Base-by-base conservation (phyloP, 495 filamentous ascomycete species). In the Neurospora discreta region DNA sequence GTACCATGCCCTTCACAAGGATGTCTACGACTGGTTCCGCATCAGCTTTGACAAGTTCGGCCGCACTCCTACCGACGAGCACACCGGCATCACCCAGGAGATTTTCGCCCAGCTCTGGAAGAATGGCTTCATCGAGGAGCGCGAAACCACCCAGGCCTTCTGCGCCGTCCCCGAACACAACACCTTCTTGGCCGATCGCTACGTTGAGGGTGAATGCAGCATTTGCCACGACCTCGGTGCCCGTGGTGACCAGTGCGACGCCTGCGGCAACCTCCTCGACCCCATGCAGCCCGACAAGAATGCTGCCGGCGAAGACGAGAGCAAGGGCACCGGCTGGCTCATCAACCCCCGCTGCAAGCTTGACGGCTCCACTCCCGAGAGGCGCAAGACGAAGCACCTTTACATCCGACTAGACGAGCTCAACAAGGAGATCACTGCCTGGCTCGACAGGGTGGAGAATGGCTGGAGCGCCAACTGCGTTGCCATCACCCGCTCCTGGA, bases 141-240 rank as follows among this genome's bases (percentile, higher is more conserved):
- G 89, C 68, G 90, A 89, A 33, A 87, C 85, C 18, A 84, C 82
- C 20, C 95, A 98, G 78, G 92, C 93, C 26, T 98, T 92, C 83
- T 98, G 95, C 79, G 89, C 93, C 73, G 52, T 65, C 52, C 52
- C 52, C 26, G 85, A 89, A 39, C 94, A 98, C 80, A 83, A 89
- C 20, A 89, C 89, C 30, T 98, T 97, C 85, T 79, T 98, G 69
- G 94, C 95, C 26, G 95, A 98, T 81, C 92, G 95, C 46, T 98
- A 92, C 78, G 93, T 98, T 23, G 94, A 97, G 82, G 94, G 94
- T 20, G 91, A 90, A 74, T 98, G 94, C 81, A 88, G 71, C 71
- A 60, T 74, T 39, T 98, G 92, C 82, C 85, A 86, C 69, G 93
- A 94, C 80, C 85, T 88, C 46, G 94, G 94, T 78, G 94, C 94